These are phyloP conservation scores for Gonium pectorale DNA, from an alignment of 139 green algal genomes.

Conservation along the genomic window DNA sequence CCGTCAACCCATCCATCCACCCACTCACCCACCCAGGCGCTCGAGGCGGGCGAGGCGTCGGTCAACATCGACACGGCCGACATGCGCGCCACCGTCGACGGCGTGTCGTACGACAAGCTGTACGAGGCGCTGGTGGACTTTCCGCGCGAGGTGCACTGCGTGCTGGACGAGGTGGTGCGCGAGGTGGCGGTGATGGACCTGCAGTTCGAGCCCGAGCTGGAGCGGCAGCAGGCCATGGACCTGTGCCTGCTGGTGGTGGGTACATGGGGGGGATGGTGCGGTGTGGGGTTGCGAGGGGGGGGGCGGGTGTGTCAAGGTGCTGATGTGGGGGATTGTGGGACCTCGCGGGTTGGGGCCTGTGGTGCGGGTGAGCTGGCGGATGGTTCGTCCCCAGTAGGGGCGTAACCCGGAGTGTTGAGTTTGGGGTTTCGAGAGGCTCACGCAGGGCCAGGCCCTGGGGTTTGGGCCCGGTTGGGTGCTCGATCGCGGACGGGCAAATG, in stretches of 20 bases:
- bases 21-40: conserved; percentile 46
- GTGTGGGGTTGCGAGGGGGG: neutral
- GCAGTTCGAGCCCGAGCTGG: neutral
- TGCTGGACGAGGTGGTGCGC: conserved; percentile 28
- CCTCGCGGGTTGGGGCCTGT: too few relatives aligned
- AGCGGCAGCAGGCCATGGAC: conserved; percentile 29
- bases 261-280: neutral
- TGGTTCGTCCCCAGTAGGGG: too few relatives aligned
- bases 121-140: conserved; percentile 81
- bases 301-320: neutral
- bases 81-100: conserved; percentile 55
- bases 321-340: too few relatives aligned
- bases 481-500: too few relatives aligned
- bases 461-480: too few relatives aligned
- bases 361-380: too few relatives aligned
- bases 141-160: conserved; percentile 69
- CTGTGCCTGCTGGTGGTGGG: conserved; percentile 31
- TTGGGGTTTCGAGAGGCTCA: too few relatives aligned
- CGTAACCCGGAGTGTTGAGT: too few relatives aligned
- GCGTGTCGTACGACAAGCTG: neutral
- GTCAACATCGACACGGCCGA: conserved; percentile 89
- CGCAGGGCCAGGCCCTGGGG: too few relatives aligned
- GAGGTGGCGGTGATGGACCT: conserved; percentile 30
- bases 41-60: conserved; percentile 31
- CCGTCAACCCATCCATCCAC: too few relatives aligned